Evolutionary conservation across 768 basidiomycete species (phyloP), one percentile per base, ranked within the genome.

Genomic region (Tubosaeta brunneosetosa): DNA sequence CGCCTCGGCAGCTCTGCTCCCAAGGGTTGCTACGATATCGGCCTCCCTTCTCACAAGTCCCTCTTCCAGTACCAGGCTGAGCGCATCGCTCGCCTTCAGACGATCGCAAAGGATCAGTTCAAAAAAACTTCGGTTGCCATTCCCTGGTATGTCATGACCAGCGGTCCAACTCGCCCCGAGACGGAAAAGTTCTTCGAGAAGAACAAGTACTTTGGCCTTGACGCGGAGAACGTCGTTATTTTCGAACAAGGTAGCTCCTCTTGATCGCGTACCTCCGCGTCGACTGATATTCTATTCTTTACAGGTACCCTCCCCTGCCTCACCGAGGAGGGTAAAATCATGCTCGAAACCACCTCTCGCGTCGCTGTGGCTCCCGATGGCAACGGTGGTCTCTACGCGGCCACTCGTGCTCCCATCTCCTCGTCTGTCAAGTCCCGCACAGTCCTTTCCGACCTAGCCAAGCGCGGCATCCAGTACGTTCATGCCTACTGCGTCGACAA

Each of bases 131-230:
- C 82, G 1, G 88, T 91, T 49, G 69, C 82, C 48, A 83, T 98
- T 51, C 91, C 91, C 34, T 98, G 97, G 97, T 98, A 97, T 73
- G 84, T 99, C 64, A 99, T 99, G 97, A 98, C 95, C 51, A 94
- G 91, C 65, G 94, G 94, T 22, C 97, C 95, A 36, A 99, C 97
- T 33, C 83, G 93, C 58, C 76, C 72, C 37, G 88, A 86, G 33
- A 98, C 97, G 22, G 89, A 91, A 69, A 73, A 73, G 26, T 98
- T 87, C 77, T 97, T 98, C 73, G 74, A 73, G 55, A 74, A 80
- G 55, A 79, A 93, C 71, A 68, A 70, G 3, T 89, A 79, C 74
- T 99, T 97, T 66, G 94, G 95, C 4, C 78, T 99, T 55, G 66
- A 84, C 47, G 65, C 82, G 52, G 76, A 83, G 56, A 86, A 97